Percentiles rank a stretch among this genome's conserved stretches.
phyloP scores from a whole-genome alignment of 2,329 filamentous ascomycete genomes.

The Paracoccidioides brasiliensis region DNA sequence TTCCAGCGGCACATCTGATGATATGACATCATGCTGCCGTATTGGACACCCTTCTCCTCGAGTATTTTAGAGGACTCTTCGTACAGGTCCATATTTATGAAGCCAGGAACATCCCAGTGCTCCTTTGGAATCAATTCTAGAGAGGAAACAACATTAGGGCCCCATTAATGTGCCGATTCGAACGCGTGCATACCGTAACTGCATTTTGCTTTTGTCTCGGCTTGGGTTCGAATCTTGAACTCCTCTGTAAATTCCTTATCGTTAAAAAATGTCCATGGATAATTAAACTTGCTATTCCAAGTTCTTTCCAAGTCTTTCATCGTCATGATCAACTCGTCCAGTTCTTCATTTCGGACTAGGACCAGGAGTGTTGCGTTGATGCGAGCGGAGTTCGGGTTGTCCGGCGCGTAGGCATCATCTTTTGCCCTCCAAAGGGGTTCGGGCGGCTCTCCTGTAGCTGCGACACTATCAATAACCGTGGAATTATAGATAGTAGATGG shows the following conservation, averaged over 20 bases:
- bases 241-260: slow-evolving; percentile 86
- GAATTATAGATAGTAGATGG: slow-evolving; percentile 4
- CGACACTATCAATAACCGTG: slow-evolving; percentile 11
- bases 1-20: slow-evolving; percentile 99
- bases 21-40: slow-evolving; percentile 78
- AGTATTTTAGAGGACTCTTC: slow-evolving; percentile 72
- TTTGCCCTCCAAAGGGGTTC: slow-evolving; percentile 61
- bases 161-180: neutral
- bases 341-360: slow-evolving; percentile 83
- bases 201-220: slow-evolving; percentile 76
- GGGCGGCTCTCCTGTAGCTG: slow-evolving; percentile 72
- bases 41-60: slow-evolving; percentile 75
- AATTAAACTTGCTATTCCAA: slow-evolving; percentile 99
- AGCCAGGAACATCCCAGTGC: slow-evolving; percentile 83
- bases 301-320: slow-evolving; percentile 88
- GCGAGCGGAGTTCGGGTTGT: slow-evolving; percentile 62
- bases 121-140: slow-evolving; percentile 80
- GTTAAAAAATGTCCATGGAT: slow-evolving; percentile 99
- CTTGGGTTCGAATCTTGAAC: slow-evolving; percentile 72
- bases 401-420: slow-evolving; percentile 62
- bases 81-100: slow-evolving; percentile 84
- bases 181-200: slow-evolving; percentile 52
- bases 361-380: slow-evolving; percentile 89
- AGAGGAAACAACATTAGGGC: slow-evolving; percentile 16
- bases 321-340: slow-evolving; percentile 68